Evolutionary conservation across 352 stramenopile genomes (phyloP), one percentile per base, ranked within the genome.

Genomic region (Globisporangium solare): DNA sequence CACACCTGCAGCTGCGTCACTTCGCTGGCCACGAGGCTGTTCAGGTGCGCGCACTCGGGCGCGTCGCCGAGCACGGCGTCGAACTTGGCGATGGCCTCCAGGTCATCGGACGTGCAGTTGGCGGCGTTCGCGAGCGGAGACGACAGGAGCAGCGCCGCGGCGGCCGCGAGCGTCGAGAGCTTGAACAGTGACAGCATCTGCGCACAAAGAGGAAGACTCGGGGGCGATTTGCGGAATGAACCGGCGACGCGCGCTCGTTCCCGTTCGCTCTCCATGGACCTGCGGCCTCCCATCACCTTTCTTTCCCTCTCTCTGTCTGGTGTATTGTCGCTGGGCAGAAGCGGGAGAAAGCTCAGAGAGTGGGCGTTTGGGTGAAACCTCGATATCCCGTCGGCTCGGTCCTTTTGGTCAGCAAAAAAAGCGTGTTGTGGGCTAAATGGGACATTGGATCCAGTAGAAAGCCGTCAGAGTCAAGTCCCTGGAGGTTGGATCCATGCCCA

Each of bases 1-100:
- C 56, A 61, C 37, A 61, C 22, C 56, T 61, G 56, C 24, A 55
- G 20, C 20, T 41, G 11, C n/a, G 56, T 61, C 37, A 54, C 56
- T 13, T 56, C 47, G 24, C 48, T 39, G 6, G 56, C 39, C 7
- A 61, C 47, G 47, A 61, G 56, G 18, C 47, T 61, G 56, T 61
- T 61, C 32, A 61, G 47, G 47, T 40, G 56, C 37, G 37, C 56
- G 56, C 56, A 61, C 47, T 61, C 56, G 22, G 40, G 17, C 0
- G 31, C 41, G 39, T 61, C 43, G 6, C 27, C 56, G 24, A 61
- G 24, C 24, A 56, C 47, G 39, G 15, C 21, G 47, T 61, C 56
- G 47, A 61, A 49, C 39, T 48, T 54, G 2, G 47, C 18, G 47
- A 61, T 24, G n/a, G 37, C 39, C 18, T 21, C 48, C 18, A 41